A percentile compares a stretch with the other conserved stretches of the same genome.
phyloP scores from a whole-genome alignment of 208 protist species.

The Acanthamoeba healyi region DNA sequence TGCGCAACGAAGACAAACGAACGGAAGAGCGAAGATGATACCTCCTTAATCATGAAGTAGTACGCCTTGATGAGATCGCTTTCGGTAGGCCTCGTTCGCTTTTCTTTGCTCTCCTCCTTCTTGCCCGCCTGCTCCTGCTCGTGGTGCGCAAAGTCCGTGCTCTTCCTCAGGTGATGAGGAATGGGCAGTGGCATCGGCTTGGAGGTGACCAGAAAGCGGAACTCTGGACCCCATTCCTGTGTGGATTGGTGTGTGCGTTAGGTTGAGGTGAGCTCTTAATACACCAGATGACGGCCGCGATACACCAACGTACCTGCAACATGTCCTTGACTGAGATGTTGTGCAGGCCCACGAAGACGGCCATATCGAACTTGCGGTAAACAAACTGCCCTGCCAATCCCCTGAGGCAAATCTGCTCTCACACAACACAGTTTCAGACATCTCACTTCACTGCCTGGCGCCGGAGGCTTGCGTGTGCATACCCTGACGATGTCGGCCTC shows the following conservation, averaged over 20 bases:
- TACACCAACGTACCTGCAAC: conserved; percentile 26
- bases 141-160: background rate
- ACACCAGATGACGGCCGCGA: background rate
- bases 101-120: background rate
- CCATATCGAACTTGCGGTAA: conserved; percentile 71
- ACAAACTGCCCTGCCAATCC: conserved; percentile 57
- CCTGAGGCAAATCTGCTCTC: conserved; percentile 26
- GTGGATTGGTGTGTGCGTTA: background rate
- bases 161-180: background rate
- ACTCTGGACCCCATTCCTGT: conserved; percentile 58
- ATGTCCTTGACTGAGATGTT: conserved; percentile 59
- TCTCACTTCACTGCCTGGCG: no score
- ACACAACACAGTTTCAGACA: no score
- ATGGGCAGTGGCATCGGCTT: conserved; percentile 57
- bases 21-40: background rate
- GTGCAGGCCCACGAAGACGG: conserved; percentile 53
- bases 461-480: no score
- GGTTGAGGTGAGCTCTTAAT: background rate
- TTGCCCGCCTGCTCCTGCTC: background rate
- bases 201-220: conserved; percentile 42
- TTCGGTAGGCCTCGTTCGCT: background rate
- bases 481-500: conserved; percentile 68
- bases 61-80: conserved; percentile 60
- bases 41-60: conserved; percentile 74
- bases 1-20: no score